Conservation (phyloP, 768 basidiomycete genomes). For the Collybia nuda region DNA sequence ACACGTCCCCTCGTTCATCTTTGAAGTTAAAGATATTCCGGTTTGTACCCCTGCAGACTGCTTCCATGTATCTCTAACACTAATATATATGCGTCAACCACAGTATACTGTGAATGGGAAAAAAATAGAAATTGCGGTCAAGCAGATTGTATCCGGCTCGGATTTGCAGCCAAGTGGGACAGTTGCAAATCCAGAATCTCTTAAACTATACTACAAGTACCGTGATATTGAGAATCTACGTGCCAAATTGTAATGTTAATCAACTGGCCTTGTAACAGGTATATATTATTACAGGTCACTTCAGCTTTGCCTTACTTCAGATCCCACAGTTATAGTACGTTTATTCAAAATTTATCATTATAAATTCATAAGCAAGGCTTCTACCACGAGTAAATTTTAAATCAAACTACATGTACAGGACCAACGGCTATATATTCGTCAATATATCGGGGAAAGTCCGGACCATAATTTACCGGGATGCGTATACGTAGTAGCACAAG, state of each 20-base stretch:
- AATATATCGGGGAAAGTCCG: no score
- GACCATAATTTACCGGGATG: no score
- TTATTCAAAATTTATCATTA: no score
- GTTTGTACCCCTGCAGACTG: slow-evolving; percentile 36
- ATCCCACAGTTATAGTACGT: no score
- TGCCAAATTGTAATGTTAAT: slow-evolving; percentile 12
- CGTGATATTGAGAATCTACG: slow-evolving; percentile 37
- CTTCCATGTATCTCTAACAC: not conserved
- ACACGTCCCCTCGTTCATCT: slow-evolving; percentile 73
- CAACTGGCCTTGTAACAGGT: no score
- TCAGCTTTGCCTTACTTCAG: no score
- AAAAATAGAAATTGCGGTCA: slow-evolving; percentile 79
- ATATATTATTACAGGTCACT: no score
- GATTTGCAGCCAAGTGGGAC: slow-evolving; percentile 69
- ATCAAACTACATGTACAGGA: no score
- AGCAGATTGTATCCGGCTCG: slow-evolving; percentile 72
- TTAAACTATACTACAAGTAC: slow-evolving; percentile 65
- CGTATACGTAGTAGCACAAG: no score
- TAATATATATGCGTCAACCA: not conserved
- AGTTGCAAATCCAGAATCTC: slow-evolving; percentile 69
- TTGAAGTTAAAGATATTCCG: slow-evolving; percentile 65
- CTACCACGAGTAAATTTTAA: no score
- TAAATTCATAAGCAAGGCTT: no score
- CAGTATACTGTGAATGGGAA: slow-evolving; percentile 79
- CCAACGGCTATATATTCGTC: no score